phyloP scores from a whole-genome alignment of 179 eudicot genomes.

The Camellia oleifera region DNA sequence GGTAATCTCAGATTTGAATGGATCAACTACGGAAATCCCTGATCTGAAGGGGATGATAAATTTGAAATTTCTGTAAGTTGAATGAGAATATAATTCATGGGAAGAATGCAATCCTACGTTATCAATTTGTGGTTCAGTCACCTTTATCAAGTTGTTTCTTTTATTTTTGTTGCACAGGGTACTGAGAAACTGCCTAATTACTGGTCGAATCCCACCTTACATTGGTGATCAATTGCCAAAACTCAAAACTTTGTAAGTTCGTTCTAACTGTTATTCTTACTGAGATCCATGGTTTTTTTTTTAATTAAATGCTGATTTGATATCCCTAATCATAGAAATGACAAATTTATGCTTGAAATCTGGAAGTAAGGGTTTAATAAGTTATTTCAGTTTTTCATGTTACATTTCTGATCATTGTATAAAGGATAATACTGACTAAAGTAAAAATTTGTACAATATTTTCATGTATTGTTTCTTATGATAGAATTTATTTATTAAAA shows the following conservation, averaged over 20 bases:
- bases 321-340: background rate
- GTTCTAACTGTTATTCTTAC: background rate
- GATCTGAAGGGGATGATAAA: constrained; percentile 33
- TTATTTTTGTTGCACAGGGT: background rate
- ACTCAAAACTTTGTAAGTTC: no score
- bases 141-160: background rate
- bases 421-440: background rate
- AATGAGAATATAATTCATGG: background rate
- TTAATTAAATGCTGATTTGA: background rate
- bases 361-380: background rate
- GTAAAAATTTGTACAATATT: background rate
- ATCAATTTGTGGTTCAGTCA: background rate
- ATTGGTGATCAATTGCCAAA: no score
- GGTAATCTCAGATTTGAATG: constrained; percentile 54
- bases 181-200: no score
- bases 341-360: constrained; percentile 1
- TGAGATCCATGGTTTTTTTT: background rate
- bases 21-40: constrained; percentile 35
- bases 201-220: no score
- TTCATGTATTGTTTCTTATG: background rate
- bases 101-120: background rate
- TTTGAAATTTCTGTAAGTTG: constrained; percentile 47
- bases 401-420: background rate
- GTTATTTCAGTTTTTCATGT: background rate
- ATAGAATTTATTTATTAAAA: no score